Evolutionary conservation across 768 basidiomycete species (phyloP), one percentile per base, ranked within the genome.

Genomic region (Tremella mesenterica): DNA sequence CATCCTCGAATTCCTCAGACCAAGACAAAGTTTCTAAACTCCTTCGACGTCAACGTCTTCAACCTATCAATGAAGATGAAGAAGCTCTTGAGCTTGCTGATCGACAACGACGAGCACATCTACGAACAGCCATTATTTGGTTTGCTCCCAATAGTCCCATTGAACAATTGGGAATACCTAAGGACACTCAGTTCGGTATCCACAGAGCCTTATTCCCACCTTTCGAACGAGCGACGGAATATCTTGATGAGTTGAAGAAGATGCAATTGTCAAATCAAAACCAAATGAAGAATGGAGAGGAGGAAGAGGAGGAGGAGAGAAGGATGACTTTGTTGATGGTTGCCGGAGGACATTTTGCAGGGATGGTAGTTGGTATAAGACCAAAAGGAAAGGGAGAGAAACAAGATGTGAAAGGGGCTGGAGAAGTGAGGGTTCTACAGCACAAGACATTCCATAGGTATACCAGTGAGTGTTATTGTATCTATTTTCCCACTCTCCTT

Each of bases 361-460:
- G 93, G 23, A 85, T 90, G 52, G 78, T 99, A 29, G 83, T 73
- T 73, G 77, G 55, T 56, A 79, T 53, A 75, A 65, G 61, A 33
- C 67, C 68, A 7, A 51, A 63, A 44, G 77, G 71, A 52, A 84
- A 81, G 64, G 81, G 79, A 55, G 80, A 84, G 18, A 86, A 81
- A 70, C 79, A 84, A 2, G 87, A 90, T 50, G 82, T 81, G 0
- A 89, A 91, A 65, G 72, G 70, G 18, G 71, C 71, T 2, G 73
- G 71, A 2, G 72, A 73, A 18, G 57, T 74, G 2, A 58, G 69
- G 47, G 80, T 97, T 1, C 59, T 99, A 36, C 77, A 78, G 59
- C 88, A 91, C 66, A 99, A 97, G 74, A 97, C 95, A 1, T 97
- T 96, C 71, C 95, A 97, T 73, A 84, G 95, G 1, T 99, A 99